A percentile compares a stretch with the other conserved stretches of the same genome.
Evolutionary conservation across 129 eudicot species (phyloP).

Genomic region (Centrapalus pauciflorus): DNA sequence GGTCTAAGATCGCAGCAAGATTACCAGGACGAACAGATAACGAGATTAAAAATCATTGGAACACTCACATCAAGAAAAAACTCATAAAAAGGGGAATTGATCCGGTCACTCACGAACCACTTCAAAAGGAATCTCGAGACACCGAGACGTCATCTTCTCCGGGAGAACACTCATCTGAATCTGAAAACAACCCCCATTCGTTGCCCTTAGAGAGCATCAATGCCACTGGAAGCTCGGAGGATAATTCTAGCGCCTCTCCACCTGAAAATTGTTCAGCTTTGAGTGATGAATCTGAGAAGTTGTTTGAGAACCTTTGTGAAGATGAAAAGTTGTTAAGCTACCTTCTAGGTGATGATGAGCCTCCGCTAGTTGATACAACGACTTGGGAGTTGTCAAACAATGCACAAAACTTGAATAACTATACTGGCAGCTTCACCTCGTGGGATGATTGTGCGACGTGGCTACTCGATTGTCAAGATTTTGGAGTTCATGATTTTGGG

Average conservation of each 20-base stretch:
- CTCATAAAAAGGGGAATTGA: constrained; percentile 88
- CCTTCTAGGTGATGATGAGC: constrained; percentile 56
- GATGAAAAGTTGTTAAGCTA: constrained; percentile 65
- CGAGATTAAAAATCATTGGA: constrained; percentile 94
- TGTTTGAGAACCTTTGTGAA: constrained; percentile 37
- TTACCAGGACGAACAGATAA: constrained; percentile 89
- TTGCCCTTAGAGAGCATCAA: constrained; percentile 12
- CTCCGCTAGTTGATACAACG: constrained; percentile 35
- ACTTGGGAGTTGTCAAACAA: constrained; percentile 54
- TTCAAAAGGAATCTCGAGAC: constrained; percentile 35
- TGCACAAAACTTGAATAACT: constrained; percentile 13
- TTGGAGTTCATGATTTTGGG: constrained; percentile 84
- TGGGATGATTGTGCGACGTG: constrained; percentile 68
- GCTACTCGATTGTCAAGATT: constrained; percentile 87
- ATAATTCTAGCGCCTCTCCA: constrained; percentile 46
- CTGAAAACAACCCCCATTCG: constrained; percentile 11
- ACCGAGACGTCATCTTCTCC: constrained; percentile 16
- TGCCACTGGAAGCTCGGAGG: constrained; percentile 31
- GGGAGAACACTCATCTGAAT: constrained; percentile 20
- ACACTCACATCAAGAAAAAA: constrained; percentile 89
- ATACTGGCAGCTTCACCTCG: constrained; percentile 20
- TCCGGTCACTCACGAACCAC: constrained; percentile 95
- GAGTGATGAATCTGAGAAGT: constrained; percentile 33
- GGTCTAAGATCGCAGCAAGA: constrained; percentile 92
- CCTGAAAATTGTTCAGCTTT: constrained; percentile 31